Conservation (phyloP, 2,329 filamentous ascomycete genomes). For the Colletotrichum truncatum region DNA sequence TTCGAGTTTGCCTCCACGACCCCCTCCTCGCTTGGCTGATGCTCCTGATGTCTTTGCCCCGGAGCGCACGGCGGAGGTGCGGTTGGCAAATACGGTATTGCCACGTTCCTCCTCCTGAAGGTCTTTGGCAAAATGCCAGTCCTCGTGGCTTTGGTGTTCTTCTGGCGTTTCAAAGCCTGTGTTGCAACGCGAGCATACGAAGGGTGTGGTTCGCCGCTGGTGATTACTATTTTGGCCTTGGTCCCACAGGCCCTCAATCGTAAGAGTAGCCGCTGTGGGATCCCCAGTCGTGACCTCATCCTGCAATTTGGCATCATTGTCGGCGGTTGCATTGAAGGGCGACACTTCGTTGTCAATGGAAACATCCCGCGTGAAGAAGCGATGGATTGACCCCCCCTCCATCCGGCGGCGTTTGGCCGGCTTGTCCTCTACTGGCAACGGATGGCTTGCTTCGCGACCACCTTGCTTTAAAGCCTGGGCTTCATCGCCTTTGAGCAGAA, state of each 20-base stretch:
- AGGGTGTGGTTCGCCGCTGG: conserved; percentile 46
- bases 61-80: conserved; percentile 40
- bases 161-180: conserved; percentile 65
- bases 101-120: conserved; percentile 73
- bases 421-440: conserved; percentile 14
- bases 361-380: conserved; percentile 62
- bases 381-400: conserved; percentile 61
- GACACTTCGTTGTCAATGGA: conserved; percentile 39
- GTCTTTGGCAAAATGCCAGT: conserved; percentile 95
- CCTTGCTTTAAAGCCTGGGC: conserved; percentile 60
- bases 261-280: neutral
- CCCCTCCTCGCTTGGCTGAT: conserved; percentile 49
- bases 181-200: conserved; percentile 72
- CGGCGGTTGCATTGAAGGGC: conserved; percentile 32
- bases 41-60: conserved; percentile 42
- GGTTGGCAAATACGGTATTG: conserved; percentile 53
- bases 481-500: conserved; percentile 81
- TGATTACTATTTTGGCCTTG: neutral
- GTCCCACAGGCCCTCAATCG: neutral
- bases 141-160: conserved; percentile 78
- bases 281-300: conserved; percentile 30
- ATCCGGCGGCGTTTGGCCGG: conserved; percentile 52
- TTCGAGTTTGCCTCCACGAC: conserved; percentile 51
- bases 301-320: neutral
- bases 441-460: conserved; percentile 33